Evolutionary conservation across 176 grass and related monocot species (phyloP).

Genomic region (Cocos nucifera): DNA sequence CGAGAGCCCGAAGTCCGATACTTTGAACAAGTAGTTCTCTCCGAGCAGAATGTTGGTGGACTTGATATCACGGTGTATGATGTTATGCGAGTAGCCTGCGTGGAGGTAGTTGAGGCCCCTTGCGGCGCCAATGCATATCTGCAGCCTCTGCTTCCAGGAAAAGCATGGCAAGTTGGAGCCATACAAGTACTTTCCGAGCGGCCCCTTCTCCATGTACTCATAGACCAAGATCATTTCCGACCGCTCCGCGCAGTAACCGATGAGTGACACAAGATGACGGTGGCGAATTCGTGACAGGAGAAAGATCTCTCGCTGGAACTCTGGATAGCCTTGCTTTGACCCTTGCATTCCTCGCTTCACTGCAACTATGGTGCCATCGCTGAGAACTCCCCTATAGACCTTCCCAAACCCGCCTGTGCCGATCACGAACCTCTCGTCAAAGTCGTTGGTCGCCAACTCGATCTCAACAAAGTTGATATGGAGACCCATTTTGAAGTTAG

Average conservation of each 20-base stretch:
- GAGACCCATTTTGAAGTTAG: conserved; percentile 27
- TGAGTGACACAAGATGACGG: conserved; percentile 32
- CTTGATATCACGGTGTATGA: too few relatives aligned
- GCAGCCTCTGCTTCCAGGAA: too few relatives aligned
- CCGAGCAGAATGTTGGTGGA: too few relatives aligned
- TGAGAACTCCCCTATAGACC: conserved; percentile 33
- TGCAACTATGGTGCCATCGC: conserved; percentile 28
- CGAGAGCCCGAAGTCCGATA: too few relatives aligned
- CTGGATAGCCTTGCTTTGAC: conserved; percentile 30
- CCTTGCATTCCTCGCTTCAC: conserved; percentile 27
- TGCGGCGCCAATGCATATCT: too few relatives aligned
- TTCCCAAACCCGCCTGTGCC: conserved; percentile 47
- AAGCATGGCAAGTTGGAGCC: too few relatives aligned
- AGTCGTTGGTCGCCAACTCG: conserved; percentile 19
- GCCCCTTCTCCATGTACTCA: conserved; percentile 42
- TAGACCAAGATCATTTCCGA: conserved; percentile 45
- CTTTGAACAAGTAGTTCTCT: too few relatives aligned
- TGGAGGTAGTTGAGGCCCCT: too few relatives aligned
- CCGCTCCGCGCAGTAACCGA: conserved; percentile 38
- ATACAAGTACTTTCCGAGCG: conserved; percentile 19
- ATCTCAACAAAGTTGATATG: conserved; percentile 28
- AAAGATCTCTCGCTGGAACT: conserved; percentile 39
- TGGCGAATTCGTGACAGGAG: conserved; percentile 37
- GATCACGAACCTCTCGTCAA: conserved; percentile 23
- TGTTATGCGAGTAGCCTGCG: too few relatives aligned